Percentiles rank a stretch among this genome's conserved stretches.
phyloP scores from a whole-genome alignment of 2,329 filamentous ascomycete species.

The Aspergillus melleus region DNA sequence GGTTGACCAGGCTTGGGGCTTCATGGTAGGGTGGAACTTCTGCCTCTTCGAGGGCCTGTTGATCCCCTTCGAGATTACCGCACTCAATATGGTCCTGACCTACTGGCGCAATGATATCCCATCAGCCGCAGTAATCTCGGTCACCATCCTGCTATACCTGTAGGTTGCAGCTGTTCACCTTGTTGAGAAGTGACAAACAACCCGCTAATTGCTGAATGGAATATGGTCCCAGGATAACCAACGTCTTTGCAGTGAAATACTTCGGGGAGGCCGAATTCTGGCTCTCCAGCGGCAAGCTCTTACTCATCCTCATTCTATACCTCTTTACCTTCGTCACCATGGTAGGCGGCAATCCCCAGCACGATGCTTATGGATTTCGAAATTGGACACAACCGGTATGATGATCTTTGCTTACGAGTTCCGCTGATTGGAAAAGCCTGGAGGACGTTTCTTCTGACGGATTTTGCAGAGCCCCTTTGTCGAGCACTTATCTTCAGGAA shows the following conservation, averaged over 20 bases:
- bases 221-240: constrained; percentile 31
- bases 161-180: constrained; percentile 43
- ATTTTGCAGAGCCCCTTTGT: constrained; percentile 56
- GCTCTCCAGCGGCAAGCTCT: constrained; percentile 59
- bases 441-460: too few relatives aligned
- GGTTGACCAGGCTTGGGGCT: constrained; percentile 48
- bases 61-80: constrained; percentile 45
- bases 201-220: too few relatives aligned
- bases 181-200: too few relatives aligned
- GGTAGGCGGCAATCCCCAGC: constrained; percentile 73
- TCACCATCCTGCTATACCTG: too few relatives aligned
- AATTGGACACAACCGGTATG: constrained; percentile 57
- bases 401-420: too few relatives aligned
- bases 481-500: constrained; percentile 60
- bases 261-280: constrained; percentile 64
- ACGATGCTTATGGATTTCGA: constrained; percentile 69
- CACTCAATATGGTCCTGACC: constrained; percentile 42
- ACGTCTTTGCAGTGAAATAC: constrained; percentile 67
- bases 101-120: constrained; percentile 43
- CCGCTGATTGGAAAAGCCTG: too few relatives aligned
- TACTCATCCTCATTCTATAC: constrained; percentile 67
- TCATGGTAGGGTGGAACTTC: constrained; percentile 50
- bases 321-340: constrained; percentile 77
- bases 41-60: constrained; percentile 45
- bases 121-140: constrained; percentile 31